These are phyloP conservation scores for Dicorynia guianensis DNA, from an alignment of 306 rosid genomes.

Conservation along the genomic window DNA sequence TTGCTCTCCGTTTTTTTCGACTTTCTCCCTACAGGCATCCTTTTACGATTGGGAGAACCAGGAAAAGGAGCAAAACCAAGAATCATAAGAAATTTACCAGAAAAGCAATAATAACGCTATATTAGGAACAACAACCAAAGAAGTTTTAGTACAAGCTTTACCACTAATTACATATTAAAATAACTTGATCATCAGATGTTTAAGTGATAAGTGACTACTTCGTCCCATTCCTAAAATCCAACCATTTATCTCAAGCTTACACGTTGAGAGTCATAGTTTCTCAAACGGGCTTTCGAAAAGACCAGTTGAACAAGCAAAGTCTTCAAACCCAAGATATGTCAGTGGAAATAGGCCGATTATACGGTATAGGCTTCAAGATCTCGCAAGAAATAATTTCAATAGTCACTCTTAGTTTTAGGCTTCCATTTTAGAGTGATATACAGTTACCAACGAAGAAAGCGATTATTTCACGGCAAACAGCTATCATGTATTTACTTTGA, in stretches of 20 bases:
- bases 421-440: neutral
- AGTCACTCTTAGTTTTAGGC: neutral
- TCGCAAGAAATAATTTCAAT: neutral
- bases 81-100: neutral
- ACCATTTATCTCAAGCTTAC: neutral
- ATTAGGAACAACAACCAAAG: conserved; percentile 8
- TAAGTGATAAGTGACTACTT: neutral
- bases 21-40: conserved; percentile 56
- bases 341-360: no score
- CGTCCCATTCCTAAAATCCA: neutral
- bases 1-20: conserved; percentile 52
- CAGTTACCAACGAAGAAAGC: neutral
- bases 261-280: neutral
- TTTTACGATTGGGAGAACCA: conserved; percentile 29
- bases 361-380: neutral
- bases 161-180: neutral
- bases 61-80: neutral
- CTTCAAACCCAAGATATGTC: no score
- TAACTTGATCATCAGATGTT: neutral
- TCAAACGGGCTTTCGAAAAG: neutral
- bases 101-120: neutral
- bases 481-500: neutral
- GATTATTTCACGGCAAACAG: neutral
- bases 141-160: neutral
- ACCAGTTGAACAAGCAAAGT: no score